Conservation (phyloP, 192 early-diverging fungal genomes). For the Gorgonomyces haynaldii region DNA sequence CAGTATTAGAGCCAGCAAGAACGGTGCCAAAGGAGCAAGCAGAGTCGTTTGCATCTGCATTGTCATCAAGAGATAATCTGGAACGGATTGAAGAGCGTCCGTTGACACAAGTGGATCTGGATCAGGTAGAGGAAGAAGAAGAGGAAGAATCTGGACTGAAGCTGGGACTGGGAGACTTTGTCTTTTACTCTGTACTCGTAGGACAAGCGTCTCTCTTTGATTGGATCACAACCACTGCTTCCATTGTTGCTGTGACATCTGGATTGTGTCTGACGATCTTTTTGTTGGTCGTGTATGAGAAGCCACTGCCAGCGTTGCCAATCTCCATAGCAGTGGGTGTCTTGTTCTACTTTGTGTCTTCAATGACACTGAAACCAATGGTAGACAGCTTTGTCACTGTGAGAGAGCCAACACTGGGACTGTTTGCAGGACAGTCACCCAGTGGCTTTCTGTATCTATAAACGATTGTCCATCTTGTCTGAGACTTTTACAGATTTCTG, state of each 20-base stretch:
- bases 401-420: neutral
- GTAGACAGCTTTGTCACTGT: constrained; percentile 12
- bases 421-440: neutral
- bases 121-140: constrained; percentile 24
- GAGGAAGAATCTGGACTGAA: constrained; percentile 60
- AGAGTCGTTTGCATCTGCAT: neutral
- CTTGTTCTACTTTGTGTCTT: constrained; percentile 59
- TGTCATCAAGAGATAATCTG: no score
- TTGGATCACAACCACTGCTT: constrained; percentile 70
- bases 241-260: constrained; percentile 67
- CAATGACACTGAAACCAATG: constrained; percentile 31
- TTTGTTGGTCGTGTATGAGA: constrained; percentile 65
- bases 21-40: neutral
- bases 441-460: neutral
- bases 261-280: constrained; percentile 83
- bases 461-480: neutral
- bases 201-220: constrained; percentile 66
- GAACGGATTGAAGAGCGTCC: no score
- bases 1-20: neutral
- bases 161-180: constrained; percentile 83
- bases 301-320: constrained; percentile 74
- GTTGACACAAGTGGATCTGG: no score
- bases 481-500: no score
- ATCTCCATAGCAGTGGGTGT: constrained; percentile 81
- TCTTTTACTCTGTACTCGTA: constrained; percentile 77